Evolutionary conservation across 768 basidiomycete genomes (phyloP), one percentile per base, ranked within the genome.

Genomic region (Lactarius hengduanensis): DNA sequence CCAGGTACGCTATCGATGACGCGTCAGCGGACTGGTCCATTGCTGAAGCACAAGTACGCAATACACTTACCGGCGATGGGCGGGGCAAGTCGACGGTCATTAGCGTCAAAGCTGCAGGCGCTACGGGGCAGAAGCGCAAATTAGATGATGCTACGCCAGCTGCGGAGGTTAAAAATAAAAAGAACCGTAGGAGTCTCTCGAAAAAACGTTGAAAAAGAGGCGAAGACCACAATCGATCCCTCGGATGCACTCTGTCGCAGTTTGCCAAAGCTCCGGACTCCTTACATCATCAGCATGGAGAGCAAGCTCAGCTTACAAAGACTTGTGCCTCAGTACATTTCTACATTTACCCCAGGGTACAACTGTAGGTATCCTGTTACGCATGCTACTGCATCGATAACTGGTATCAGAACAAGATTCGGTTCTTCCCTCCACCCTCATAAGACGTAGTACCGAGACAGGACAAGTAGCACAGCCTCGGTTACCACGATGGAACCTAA

Each of bases 1-100:
- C 38, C 72, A 92, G 90, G 74, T 92, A 84, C 74, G 87, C 89
- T 32, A 94, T 98, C 71, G 82, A 90, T 70, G 86, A 88, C 71
- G 75, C 79, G 0, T 79, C 82, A 18, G 78, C 83, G 34, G 92
- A 96, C 74, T 96, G 93, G 90, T 79, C 81, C 43, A 76, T 77
- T 32, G 94, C 91, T 4, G 89, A 94, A 73, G 79, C 82, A 26
- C 92, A 94, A 74, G 86, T 95, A 58, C 73, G 85, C 18, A 76
- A 78, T 62, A 67, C 58, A 54, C 78, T 76, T 28, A 80, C 77
- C 22, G 45, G 45, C n/a, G 57, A 36, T 11, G 61, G 45, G 20
- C 73, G 65, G 18, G 82, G 81, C 40, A 85, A 83, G 63, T 84
- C 88, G 38, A 89, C 88, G 0, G 84, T 95, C 16, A 83, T 96